Base-by-base conservation (phyloP, 345 rosid genomes). In the Eucalyptus polyanthemos region DNA sequence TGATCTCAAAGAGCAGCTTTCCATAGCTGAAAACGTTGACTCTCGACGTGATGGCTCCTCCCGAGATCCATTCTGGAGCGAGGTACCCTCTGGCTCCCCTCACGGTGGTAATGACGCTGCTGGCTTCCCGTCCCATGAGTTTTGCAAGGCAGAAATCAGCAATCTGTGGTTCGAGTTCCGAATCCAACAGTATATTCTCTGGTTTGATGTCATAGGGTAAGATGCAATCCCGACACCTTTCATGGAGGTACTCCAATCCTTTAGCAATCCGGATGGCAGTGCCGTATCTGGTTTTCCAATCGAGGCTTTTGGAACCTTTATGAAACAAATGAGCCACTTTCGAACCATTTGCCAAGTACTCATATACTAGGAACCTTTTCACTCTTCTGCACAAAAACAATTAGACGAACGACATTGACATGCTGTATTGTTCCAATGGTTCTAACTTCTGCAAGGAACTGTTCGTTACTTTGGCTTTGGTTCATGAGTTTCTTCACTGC, bases 171-270 rank as follows among this genome's bases (percentile, higher is more conserved):
- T 10, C 21, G 5, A 62, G 50, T 44, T 60, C 50, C 1, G n/a
- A 45, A 56, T 89, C 87, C 34, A 89, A 53, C 17, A 89, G 47
- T 12, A 89, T 89, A 65, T 89, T 89, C 21, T 89, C 88, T 7
- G 91, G 91, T 44, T 89, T 89, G 80, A 89, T 76, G 87, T 87
- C 89, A 3, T 40, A 54, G 54, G 27, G 89, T n/a, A 90, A 16
- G 58, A 90, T 90, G 87, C 86, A 29, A 53, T 87, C 89, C 11
- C 85, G 50, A 72, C 92, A 89, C 54, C 88, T 88, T 50, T 89
- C 90, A 76, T 91, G 92, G 15, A 88, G 92, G 50, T 91, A 91
- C 44, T 86, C 49, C 34, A 86, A 62, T 56, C 88, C 86, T 76
- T 86, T 60, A 21, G 92, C 90, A 25, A 80, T 49, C 49, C 53